Conservation (phyloP, 148 eudicot genomes). For the Polygonum maritimum region DNA sequence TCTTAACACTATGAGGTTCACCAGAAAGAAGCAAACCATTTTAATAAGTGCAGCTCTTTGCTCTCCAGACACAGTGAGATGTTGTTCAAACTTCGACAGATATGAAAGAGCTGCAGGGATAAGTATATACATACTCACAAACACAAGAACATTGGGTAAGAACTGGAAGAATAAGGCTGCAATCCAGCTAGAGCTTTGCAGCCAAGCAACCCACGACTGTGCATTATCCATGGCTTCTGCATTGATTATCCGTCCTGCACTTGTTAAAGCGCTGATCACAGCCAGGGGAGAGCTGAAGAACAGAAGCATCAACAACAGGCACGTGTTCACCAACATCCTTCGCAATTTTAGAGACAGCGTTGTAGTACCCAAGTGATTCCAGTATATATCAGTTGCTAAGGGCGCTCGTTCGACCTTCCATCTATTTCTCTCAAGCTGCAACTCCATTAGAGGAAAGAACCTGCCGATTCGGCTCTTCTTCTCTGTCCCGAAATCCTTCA, state of each 20-base stretch:
- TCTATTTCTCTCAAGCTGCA: conserved; percentile 83
- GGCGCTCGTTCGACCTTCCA: conserved; percentile 98
- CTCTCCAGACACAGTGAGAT: conserved; percentile 82
- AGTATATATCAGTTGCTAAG: conserved; percentile 83
- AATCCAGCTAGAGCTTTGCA: conserved; percentile 90
- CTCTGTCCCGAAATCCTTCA: conserved; percentile 72
- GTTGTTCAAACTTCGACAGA: conserved; percentile 84
- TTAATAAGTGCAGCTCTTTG: conserved; percentile 90
- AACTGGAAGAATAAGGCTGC: conserved; percentile 83
- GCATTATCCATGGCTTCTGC: conserved; percentile 98
- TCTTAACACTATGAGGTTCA: conserved; percentile 75
- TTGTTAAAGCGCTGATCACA: conserved; percentile 68
- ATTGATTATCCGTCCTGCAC: conserved; percentile 80
- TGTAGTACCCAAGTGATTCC: conserved; percentile 86
- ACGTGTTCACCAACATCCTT: conserved; percentile 69
- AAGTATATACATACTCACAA: conserved; percentile 93
- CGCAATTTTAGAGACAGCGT: conserved; percentile 61
- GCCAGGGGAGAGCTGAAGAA: conserved; percentile 96
- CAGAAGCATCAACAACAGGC: conserved; percentile 70
- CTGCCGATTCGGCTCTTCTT: conserved; percentile 63
- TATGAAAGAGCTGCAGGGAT: conserved; percentile 86
- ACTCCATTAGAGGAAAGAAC: conserved; percentile 76
- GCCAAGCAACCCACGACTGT: conserved; percentile 81
- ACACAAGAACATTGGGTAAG: conserved; percentile 90
- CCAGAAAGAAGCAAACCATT: conserved; percentile 94